Evolutionary conservation across 371 early-diverging fungal genomes (phyloP), one percentile per base, ranked within the genome.

Genomic region (Rhizopus stolonifer): DNA sequence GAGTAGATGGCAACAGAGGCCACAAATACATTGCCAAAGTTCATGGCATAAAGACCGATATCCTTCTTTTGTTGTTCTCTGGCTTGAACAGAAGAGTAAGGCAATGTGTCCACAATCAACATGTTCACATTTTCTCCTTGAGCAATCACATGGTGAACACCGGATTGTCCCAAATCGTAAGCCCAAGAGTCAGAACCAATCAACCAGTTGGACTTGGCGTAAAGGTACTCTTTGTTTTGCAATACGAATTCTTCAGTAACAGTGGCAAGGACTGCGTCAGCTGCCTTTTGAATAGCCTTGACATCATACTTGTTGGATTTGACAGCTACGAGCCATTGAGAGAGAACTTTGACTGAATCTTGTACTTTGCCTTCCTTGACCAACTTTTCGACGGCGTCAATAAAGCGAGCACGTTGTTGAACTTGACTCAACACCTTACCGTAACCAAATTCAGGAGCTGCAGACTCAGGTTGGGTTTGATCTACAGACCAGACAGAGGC

Each of bases 11-110:
- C 90, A 29, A 92, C 89, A 0, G 94, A 91, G 19, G 96, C 95
- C 15, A 95, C 95, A 65, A 87, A 96, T 26, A 81, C 89, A 2
- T 74, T 66, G 25, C 92, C 93, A 72, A 92, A 94, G 77, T 87
- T 91, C 92, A 96, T 91, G 32, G 94, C 94, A 63, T 93, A 94
- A 22, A 96, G 80, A 54, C 93, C 96, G 59, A 94, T 79, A 65
- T 96, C 95, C 79, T 94, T 94, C 85, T 94, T 92, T 70, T 89
- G 86, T 54, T 77, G 72, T 47, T 88, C 86, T 40, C 79, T 80
- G 29, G 79, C 82, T 10, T 57, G 52, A 0, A 46, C 51, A 21
- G 76, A 73, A 10, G 86, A 80, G 58, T 93, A 91, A 34, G 88
- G 82, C 50, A 85, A 79, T 15, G 86, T 90, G 64, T 94, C 95